Conservation (phyloP, 1,139 yeast genomes). For the Chernovozyma aurita region DNA sequence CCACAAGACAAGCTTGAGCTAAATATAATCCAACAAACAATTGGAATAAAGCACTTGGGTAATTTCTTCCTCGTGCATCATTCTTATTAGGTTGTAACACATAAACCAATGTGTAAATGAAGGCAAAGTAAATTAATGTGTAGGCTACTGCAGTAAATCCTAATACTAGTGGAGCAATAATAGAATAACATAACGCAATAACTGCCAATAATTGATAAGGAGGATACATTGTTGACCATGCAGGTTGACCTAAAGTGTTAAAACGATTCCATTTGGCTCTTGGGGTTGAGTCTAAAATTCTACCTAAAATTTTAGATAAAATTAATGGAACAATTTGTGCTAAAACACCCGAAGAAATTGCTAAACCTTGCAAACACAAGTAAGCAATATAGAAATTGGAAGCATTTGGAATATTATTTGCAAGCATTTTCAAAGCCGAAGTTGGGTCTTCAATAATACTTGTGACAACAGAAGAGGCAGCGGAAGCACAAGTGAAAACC, state of each 20-base stretch:
- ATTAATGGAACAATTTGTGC: slow-evolving; percentile 41
- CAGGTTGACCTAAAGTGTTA: slow-evolving; percentile 39
- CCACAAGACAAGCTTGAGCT: slow-evolving; percentile 62
- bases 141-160: slow-evolving; percentile 46
- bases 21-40: slow-evolving; percentile 61
- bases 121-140: slow-evolving; percentile 52
- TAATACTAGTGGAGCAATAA: slow-evolving; percentile 43
- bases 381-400: slow-evolving; percentile 67
- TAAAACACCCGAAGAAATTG: slow-evolving; percentile 34
- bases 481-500: slow-evolving; percentile 75
- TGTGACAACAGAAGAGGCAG: slow-evolving; percentile 68
- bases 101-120: slow-evolving; percentile 51
- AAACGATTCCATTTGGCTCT: slow-evolving; percentile 46
- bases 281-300: slow-evolving; percentile 42
- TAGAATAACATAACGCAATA: slow-evolving; percentile 37
- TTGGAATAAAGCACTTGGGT: slow-evolving; percentile 63
- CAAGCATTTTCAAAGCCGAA: slow-evolving; percentile 52
- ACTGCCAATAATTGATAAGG: slow-evolving; percentile 34
- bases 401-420: slow-evolving; percentile 61
- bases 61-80: slow-evolving; percentile 64
- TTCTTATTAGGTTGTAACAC: slow-evolving; percentile 49
- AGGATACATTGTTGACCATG: slow-evolving; percentile 39
- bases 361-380: slow-evolving; percentile 41
- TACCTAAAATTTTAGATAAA: slow-evolving; percentile 43
- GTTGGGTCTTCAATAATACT: slow-evolving; percentile 51